Evolutionary conservation across 2,329 filamentous ascomycete genomes (phyloP).

Genomic region (Polychaeton citri): DNA sequence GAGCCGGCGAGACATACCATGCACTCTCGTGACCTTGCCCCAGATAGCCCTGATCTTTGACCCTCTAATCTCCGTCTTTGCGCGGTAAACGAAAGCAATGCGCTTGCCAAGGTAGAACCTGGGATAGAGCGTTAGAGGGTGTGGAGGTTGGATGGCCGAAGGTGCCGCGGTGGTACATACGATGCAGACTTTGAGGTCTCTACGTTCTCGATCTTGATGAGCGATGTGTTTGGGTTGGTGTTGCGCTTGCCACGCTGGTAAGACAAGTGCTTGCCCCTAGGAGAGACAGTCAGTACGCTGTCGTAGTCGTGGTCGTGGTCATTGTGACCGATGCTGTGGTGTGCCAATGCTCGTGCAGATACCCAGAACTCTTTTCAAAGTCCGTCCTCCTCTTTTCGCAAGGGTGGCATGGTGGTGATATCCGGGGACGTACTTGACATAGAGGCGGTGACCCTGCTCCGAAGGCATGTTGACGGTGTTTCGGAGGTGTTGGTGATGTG

Average conservation of each 20-base stretch:
- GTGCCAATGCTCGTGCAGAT: not conserved
- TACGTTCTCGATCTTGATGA: constrained; percentile 99
- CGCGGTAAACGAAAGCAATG: constrained; percentile 97
- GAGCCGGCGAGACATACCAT: constrained; percentile 48
- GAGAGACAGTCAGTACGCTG: not conserved
- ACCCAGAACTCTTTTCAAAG: too few relatives aligned
- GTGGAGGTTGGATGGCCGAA: too few relatives aligned
- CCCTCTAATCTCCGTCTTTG: constrained; percentile 84
- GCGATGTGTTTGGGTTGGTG: constrained; percentile 65
- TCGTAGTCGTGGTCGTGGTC: not conserved
- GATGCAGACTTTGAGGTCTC: constrained; percentile 79
- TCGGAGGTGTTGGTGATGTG: constrained; percentile 3
- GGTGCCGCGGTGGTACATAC: constrained; percentile 34
- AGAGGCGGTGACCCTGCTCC: constrained; percentile 19
- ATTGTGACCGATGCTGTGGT: not conserved
- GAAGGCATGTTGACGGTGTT: constrained; percentile 14
- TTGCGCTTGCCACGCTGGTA: constrained; percentile 92
- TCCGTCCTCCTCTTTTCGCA: too few relatives aligned
- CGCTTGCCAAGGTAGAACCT: constrained; percentile 97
- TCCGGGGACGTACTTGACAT: constrained; percentile 18
- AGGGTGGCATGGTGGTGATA: not conserved
- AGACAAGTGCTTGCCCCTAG: constrained; percentile 91
- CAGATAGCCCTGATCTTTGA: constrained; percentile 98
- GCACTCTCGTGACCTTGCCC: constrained; percentile 93
- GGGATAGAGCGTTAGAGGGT: constrained; percentile 2